Conservation (phyloP, 352 stramenopile genomes). For the Peronospora farinosa region DNA sequence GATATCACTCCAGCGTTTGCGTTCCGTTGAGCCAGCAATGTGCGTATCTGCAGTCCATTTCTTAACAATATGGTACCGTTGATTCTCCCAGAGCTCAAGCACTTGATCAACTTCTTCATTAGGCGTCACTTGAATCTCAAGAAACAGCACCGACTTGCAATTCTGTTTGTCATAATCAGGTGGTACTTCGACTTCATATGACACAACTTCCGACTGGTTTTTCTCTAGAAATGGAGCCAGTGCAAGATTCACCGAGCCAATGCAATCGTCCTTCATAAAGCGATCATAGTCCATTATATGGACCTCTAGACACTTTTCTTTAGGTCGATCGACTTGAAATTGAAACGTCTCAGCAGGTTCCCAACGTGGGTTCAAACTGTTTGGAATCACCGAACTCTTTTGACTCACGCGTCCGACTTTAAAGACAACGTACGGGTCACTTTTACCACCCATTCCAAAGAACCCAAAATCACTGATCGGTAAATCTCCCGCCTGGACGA, state of each 20-base stretch:
- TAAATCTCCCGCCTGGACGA: conserved; percentile 44
- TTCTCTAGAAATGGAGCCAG: conserved; percentile 50
- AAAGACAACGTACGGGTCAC: conserved; percentile 66
- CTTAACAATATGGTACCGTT: conserved; percentile 70
- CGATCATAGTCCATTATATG: conserved; percentile 63
- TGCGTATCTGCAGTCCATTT: conserved; percentile 67
- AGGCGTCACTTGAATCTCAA: conserved; percentile 49
- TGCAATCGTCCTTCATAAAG: conserved; percentile 51
- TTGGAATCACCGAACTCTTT: conserved; percentile 46
- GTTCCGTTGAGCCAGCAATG: conserved; percentile 45
- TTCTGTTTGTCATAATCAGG: conserved; percentile 54
- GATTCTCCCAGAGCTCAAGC: conserved; percentile 81
- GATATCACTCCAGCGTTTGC: conserved; percentile 63
- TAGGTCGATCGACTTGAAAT: conserved; percentile 58
- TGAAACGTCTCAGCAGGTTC: conserved; percentile 50
- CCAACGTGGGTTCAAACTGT: conserved; percentile 52
- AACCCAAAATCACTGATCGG: conserved; percentile 56
- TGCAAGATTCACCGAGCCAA: conserved; percentile 43
- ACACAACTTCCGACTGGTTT: conserved; percentile 39
- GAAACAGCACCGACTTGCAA: conserved; percentile 47
- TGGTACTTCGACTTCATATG: conserved; percentile 50
- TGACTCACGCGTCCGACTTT: conserved; percentile 43
- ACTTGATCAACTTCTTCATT: conserved; percentile 53
- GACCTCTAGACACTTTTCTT: conserved; percentile 49
- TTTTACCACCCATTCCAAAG: conserved; percentile 67